Conservation (phyloP, 805 yeast species). For the Spencermartinsiella europaea region DNA sequence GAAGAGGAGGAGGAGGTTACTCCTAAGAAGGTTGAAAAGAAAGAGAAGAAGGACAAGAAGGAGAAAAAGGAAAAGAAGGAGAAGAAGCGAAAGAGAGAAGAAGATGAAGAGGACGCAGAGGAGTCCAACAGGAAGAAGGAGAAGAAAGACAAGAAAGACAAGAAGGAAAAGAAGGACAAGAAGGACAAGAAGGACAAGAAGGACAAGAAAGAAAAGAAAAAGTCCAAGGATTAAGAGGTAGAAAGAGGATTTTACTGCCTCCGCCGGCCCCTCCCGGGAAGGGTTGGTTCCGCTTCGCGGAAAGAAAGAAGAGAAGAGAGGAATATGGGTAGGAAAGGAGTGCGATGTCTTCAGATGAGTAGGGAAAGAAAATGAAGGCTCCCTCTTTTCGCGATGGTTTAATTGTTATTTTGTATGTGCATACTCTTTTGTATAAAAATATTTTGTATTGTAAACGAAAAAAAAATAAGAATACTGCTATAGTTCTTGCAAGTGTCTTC, state of each 20-base stretch:
- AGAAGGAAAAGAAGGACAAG: slow-evolving; percentile 40
- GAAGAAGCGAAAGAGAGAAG: slow-evolving; percentile 32
- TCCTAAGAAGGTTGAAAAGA: slow-evolving; percentile 44
- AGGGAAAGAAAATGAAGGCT: too few species aligned
- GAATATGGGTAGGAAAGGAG: too few species aligned
- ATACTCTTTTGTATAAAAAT: slow-evolving; percentile 4
- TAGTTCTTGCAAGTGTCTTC: neutral
- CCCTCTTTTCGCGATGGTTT: too few species aligned
- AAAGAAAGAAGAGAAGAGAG: slow-evolving; percentile 24
- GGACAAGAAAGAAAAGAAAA: too few species aligned
- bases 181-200: slow-evolving; percentile 49
- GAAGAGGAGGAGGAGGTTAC: slow-evolving; percentile 24
- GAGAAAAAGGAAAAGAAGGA: slow-evolving; percentile 29
- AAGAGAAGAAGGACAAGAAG: slow-evolving; percentile 44
- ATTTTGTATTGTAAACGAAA: neutral
- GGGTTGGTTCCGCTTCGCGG: too few species aligned
- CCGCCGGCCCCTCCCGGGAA: too few species aligned
- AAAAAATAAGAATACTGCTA: too few species aligned
- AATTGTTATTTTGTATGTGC: slow-evolving; percentile 20
- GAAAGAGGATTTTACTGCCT: too few species aligned
- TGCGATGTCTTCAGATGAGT: too few species aligned
- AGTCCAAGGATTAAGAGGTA: slow-evolving; percentile 25
- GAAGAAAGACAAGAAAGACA: slow-evolving; percentile 29
- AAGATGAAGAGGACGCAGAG: slow-evolving; percentile 27
- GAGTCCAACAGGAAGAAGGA: slow-evolving; percentile 28